Base-by-base conservation (phyloP, 306 rosid genomes). In the Prosopis cineraria region DNA sequence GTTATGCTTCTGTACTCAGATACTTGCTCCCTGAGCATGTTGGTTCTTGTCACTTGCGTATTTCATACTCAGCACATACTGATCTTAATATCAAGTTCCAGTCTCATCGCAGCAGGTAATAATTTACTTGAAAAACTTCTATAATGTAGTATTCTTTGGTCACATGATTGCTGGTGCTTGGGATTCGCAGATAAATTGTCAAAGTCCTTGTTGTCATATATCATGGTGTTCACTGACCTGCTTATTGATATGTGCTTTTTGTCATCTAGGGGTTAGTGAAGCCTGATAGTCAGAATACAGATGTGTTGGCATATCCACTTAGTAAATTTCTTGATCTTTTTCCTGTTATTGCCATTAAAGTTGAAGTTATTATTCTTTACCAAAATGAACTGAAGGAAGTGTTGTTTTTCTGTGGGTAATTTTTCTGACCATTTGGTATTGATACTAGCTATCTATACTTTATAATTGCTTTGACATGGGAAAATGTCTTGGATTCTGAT, bases 41-140 rank as follows among this genome's bases (percentile, higher is more conserved):
- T 77, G 91, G 94, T 83, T 87, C 97, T 41, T 88, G 95, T 73
- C 79, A 88, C 79, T 83, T 93, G 76, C 93, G 98, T 20, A 93
- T 93, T 77, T 93, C 98, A 44, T 93, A 93, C 83, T 93, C 98
- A 4, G 98, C 98, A 1, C 98, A 93, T 80, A 89, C 83, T 78
- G 98, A 93, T 87, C 88, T 93, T 79, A 93, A 93, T 81, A 93
- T 93, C 89, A 93, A 93, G 87, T 93, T 93, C 75, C 98, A 93
- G 85, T 93, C 98, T 30, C 93, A 93, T 78, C 90, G 98, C 78
- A 93, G 98, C 98, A 93, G 98, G 98, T 91, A 87, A 70, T 75
- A 75, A 19, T 79, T 70, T 79, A 72, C 39, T 72, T 45, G 73
- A 48, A 79, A 71, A 56, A 37, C 60, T 56, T 59, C 85, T 69